phyloP scores from a whole-genome alignment of 2,329 filamentous ascomycete genomes.

The Catunica adiposa region DNA sequence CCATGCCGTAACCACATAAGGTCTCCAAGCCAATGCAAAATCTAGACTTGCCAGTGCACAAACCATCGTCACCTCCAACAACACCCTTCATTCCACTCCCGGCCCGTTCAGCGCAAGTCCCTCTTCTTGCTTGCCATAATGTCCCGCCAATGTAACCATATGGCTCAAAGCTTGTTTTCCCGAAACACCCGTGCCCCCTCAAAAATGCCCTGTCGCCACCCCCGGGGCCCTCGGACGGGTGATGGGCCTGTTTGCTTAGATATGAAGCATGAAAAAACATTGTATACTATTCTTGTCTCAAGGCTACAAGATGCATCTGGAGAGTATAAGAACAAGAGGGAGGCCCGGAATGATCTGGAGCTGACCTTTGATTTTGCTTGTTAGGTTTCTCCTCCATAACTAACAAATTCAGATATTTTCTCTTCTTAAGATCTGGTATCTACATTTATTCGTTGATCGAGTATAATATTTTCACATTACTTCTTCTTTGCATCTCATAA shows the following conservation, averaged over 20 bases:
- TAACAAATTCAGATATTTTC: background rate
- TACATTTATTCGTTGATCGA: constrained; percentile 9
- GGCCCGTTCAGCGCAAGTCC: no score
- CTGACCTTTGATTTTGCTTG: background rate
- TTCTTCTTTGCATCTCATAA: background rate
- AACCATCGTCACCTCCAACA: no score
- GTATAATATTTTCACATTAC: constrained; percentile 3
- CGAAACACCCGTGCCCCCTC: background rate
- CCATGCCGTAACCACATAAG: no score
- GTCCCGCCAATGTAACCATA: no score
- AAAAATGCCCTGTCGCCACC: no score
- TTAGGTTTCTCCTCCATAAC: background rate
- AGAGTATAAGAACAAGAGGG: background rate
- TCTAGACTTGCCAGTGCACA: no score
- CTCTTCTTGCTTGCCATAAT: no score
- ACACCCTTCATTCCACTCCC: no score
- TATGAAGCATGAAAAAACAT: background rate
- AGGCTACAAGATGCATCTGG: no score
- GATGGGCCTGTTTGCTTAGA: background rate
- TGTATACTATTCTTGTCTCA: no score
- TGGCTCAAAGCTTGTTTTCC: background rate
- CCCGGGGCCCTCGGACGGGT: background rate
- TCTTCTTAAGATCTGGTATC: constrained; percentile 8
- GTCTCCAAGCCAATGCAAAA: no score
- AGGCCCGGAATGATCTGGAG: background rate